Base-by-base conservation (phyloP, 352 stramenopile genomes). In the Pythium dissotocum region DNA sequence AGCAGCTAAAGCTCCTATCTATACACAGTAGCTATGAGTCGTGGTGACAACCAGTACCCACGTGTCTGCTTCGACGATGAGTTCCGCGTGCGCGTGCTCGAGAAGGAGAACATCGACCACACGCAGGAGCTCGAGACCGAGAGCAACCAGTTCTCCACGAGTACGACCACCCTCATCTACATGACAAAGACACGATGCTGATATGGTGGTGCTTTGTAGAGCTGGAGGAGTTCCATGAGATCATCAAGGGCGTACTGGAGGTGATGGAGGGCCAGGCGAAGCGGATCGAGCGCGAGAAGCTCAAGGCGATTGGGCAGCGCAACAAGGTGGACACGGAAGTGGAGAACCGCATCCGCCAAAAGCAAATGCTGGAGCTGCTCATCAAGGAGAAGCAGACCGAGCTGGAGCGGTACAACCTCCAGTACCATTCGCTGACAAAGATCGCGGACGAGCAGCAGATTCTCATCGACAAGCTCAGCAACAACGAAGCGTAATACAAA, bases 401-500 rank as follows among this genome's bases (percentile, higher is more conserved):
- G 61, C 75, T 94, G 42, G 86, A 94, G 69, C 67, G 84, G 33
- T 94, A 90, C 79, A 85, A 89, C 57, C 67, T 93, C 13, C 87
- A 94, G 69, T 91, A 77, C 62, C 75, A 90, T 63, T 94, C 87
- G 40, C 78, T 94, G 24, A 73, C 69, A 16, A 90, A 91, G 72
- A 90, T 94, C 62, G 83, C 82, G 2, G 83, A 93, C 59, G 84
- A 93, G 71, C 86, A 94, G 68, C 84, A 92, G 68, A 58, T 83
- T 30, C 77, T 94, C 8, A 93, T 94, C 61, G 84, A 94, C 51
- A 91, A 91, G 69, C 80, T 94, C n/a, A 93, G 87, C 76, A 94
- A 93, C 77, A 94, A 94, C 68, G 83, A 94, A 72, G 79, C 82
- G 55, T 94, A 65, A 44, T 42, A 24, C 21, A 44, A 69, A 28